These are phyloP conservation scores for Raphanus sativus DNA, from an alignment of 345 rosid genomes.

Conservation along the genomic window DNA sequence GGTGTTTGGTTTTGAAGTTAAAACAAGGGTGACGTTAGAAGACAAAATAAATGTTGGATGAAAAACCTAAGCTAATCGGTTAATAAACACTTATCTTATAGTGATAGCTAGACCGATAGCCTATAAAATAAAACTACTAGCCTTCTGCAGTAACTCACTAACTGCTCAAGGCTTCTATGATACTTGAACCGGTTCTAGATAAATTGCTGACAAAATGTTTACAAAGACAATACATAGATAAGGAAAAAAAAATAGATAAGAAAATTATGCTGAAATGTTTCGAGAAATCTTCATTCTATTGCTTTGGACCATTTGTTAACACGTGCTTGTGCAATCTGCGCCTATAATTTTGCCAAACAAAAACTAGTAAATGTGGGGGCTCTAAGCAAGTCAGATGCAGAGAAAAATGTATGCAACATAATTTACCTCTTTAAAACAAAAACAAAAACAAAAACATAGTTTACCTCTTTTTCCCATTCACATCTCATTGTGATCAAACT, in stretches of 20 bases:
- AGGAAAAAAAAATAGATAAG: not conserved
- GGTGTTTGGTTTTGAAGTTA: slow-evolving; percentile 18
- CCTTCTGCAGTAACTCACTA: not conserved
- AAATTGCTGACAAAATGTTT: not conserved
- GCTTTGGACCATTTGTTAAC: slow-evolving; percentile 56
- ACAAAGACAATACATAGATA: not conserved
- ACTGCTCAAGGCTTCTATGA: not conserved
- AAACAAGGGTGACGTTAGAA: not conserved
- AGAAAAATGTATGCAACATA: too few species aligned
- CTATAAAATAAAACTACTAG: not conserved
- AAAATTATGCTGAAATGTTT: not conserved
- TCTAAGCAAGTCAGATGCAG: too few species aligned
- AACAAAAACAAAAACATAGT: too few species aligned
- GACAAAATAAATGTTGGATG: not conserved
- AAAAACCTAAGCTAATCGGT: not conserved
- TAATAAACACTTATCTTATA: not conserved
- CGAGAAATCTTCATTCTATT: slow-evolving; percentile 16
- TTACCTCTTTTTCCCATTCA: slow-evolving; percentile 49
- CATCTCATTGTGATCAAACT: slow-evolving; percentile 53
- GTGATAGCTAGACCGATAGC: not conserved
- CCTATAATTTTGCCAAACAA: slow-evolving; percentile 44
- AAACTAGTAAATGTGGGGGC: too few species aligned
- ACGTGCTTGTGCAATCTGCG: slow-evolving; percentile 57
- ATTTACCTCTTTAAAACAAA: slow-evolving; percentile 50
- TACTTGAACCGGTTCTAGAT: not conserved